Evolutionary conservation across 106 monocot species (phyloP).

Genomic region (Phalaenopsis equestris): DNA sequence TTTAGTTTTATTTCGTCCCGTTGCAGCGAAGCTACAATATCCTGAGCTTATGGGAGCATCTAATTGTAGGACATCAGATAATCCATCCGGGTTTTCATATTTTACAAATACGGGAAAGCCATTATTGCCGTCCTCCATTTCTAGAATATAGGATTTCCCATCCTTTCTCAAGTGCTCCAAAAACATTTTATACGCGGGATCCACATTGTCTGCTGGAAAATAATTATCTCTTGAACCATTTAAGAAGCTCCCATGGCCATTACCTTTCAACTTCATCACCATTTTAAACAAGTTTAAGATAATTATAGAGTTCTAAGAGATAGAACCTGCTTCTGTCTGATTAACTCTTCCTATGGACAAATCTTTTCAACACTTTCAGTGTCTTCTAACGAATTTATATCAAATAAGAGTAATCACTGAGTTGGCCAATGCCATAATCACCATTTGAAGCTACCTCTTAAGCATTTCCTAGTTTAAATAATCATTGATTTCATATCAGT

Average conservation of each 20-base stretch:
- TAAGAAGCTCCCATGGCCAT: conserved; percentile 16
- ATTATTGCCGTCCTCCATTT: conserved; percentile 30
- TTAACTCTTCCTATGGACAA: not conserved
- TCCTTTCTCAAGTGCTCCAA: conserved; percentile 39
- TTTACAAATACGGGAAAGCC: conserved; percentile 23
- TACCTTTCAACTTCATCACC: conserved; percentile 15
- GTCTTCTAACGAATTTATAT: not conserved
- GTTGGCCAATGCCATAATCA: not conserved
- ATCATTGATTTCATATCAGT: not conserved
- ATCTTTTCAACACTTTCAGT: not conserved
- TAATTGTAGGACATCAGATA: not conserved
- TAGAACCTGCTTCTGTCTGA: not conserved
- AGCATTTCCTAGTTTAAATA: not conserved
- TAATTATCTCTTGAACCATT: not conserved
- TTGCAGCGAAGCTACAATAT: not conserved
- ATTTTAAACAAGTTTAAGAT: conserved; percentile 5
- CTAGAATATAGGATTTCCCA: conserved; percentile 41
- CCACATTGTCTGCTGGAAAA: conserved; percentile 6
- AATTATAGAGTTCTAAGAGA: not conserved
- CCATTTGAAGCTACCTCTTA: not conserved
- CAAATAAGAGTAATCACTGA: not conserved
- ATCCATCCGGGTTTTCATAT: conserved; percentile 24
- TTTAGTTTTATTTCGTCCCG: not conserved
- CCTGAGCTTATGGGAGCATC: not conserved
- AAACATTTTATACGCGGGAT: conserved; percentile 43